These are phyloP conservation scores for Tagetes erecta DNA, from an alignment of 129 eudicot species.

Conservation along the genomic window DNA sequence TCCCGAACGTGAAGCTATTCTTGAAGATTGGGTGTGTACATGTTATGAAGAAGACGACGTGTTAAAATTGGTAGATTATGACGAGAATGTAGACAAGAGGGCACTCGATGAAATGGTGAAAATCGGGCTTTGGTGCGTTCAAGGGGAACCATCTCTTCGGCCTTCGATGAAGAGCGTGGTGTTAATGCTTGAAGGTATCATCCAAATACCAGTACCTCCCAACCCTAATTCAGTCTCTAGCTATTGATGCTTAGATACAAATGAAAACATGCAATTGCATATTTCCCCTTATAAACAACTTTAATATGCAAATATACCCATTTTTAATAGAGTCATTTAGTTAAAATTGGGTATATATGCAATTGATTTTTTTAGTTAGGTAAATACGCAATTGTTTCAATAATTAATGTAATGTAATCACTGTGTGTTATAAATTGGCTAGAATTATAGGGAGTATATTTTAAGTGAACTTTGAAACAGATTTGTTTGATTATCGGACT, in stretches of 20 bases:
- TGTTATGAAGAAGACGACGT: conserved; percentile 21
- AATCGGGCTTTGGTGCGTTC: conserved; percentile 33
- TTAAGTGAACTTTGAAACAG: no score
- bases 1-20: conserved; percentile 25
- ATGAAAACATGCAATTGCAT: not conserved
- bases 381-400: no score
- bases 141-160: conserved; percentile 26
- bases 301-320: no score
- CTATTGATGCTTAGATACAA: not conserved
- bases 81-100: conserved; percentile 14
- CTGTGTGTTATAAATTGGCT: no score
- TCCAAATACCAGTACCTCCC: conserved; percentile 25
- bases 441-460: no score
- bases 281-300: no score
- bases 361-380: no score
- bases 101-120: conserved; percentile 12
- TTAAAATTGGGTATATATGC: no score
- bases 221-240: conserved; percentile 9
- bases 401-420: no score
- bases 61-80: conserved; percentile 15
- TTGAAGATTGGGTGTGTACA: conserved; percentile 29
- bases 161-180: conserved; percentile 26
- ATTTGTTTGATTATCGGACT: no score
- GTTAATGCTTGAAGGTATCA: conserved; percentile 31
- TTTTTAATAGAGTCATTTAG: no score